phyloP scores from a whole-genome alignment of 768 basidiomycete species.

The Lactarius pseudohatsudake region DNA sequence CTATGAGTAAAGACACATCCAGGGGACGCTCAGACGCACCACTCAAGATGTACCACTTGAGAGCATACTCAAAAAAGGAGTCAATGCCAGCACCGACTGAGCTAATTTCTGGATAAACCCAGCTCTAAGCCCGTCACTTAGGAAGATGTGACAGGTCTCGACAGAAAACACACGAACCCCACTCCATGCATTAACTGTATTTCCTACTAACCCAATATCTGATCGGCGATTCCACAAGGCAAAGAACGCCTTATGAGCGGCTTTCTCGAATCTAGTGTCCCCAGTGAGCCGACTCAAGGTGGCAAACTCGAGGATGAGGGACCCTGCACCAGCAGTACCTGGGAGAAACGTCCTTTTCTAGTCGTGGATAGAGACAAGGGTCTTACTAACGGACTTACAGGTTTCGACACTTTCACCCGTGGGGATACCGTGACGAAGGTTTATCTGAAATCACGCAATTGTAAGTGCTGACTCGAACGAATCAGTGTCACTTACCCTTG shows the following conservation, averaged over 20 bases:
- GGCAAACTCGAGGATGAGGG: constrained; percentile 92
- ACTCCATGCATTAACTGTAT: constrained; percentile 77
- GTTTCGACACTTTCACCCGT: constrained; percentile 80
- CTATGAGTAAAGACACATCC: background rate
- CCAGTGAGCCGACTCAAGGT: constrained; percentile 88
- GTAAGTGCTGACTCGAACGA: constrained; percentile 14
- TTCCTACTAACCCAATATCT: constrained; percentile 81
- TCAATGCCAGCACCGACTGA: constrained; percentile 94
- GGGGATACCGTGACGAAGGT: constrained; percentile 75
- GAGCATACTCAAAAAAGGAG: constrained; percentile 91
- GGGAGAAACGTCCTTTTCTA: constrained; percentile 16
- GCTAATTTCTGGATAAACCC: constrained; percentile 74
- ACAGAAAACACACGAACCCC: constrained; percentile 54
- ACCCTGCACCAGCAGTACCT: constrained; percentile 93
- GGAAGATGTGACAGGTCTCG: background rate
- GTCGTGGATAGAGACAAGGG: background rate
- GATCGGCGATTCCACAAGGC: constrained; percentile 92
- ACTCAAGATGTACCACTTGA: constrained; percentile 90
- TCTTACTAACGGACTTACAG: constrained; percentile 51
- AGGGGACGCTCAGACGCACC: constrained; percentile 43
- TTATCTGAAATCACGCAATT: constrained; percentile 52
- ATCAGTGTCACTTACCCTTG: constrained; percentile 56
- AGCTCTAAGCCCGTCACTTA: constrained; percentile 45
- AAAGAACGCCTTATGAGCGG: constrained; percentile 87
- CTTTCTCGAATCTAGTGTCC: constrained; percentile 86